Base-by-base conservation (phyloP, 495 filamentous ascomycete species). In the Podospora didyma region DNA sequence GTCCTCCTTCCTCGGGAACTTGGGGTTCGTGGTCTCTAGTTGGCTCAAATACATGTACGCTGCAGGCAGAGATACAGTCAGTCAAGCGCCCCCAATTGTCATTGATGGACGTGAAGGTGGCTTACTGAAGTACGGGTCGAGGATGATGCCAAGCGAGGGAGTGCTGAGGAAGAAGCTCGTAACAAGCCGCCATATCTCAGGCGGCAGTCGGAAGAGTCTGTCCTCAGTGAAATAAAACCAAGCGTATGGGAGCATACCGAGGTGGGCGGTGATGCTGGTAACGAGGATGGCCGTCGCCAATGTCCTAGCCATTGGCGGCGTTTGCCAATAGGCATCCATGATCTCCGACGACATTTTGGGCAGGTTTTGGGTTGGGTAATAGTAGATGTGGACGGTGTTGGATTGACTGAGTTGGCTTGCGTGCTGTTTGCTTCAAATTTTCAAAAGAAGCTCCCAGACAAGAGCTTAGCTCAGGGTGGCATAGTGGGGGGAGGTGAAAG, bases 111-210 rank as follows among this genome's bases (percentile, higher is more conserved):
- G 26, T 21, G 23, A 35, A 48, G 49, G 19, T 10, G 19, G 41
- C 83, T 67, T 82, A 91, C 88, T 68, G 65, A 92, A 89, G 73
- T 90, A 94, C 23, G 92, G 86, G 72, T 97, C 90, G 65, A 95
- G 76, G 35, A 96, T 56, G 47, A 96, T 86, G 46, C 68, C 70
- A 50, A 93, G 63, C 31, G 80, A 56, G 16, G 78, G 73, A 28
- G 82, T 78, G 12, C 87, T 92, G 53, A 96, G 68, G 37, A 92
- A 70, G 73, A 95, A 96, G 41, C 80, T 74, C 11, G 89, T 87
- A 35, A 85, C 70, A 2, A 91, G 63, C 51, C 73, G 72, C 68
- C 76, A 78, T 57, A 79, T 64, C 57, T 73, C 65, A 48, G 91
- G 91, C 26, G 83, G 81, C 46, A 89, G 65, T 56, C 76, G 79